These are phyloP conservation scores for Ascochyta rabiei DNA, from an alignment of 2,329 filamentous ascomycete species.

Conservation along the genomic window DNA sequence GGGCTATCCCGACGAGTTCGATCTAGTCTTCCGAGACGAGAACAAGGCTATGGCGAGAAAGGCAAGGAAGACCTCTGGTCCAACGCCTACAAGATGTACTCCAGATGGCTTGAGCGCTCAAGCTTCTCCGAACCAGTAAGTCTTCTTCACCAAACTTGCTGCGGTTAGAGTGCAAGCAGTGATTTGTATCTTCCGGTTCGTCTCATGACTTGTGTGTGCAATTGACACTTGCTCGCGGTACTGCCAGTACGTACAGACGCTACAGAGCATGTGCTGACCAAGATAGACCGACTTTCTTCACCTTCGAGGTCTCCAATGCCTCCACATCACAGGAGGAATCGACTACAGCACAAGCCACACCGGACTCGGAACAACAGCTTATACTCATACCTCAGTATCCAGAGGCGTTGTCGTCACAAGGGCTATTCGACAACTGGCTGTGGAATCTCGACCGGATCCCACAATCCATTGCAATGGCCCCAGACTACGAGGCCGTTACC, in stretches of 20 bases:
- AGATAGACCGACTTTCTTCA: slow-evolving; percentile 1
- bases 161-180: not conserved
- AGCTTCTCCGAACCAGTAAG: slow-evolving; percentile 41
- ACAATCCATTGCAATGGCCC: slow-evolving; percentile 34
- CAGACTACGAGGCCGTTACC: slow-evolving; percentile 47
- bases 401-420: slow-evolving; percentile 16
- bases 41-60: slow-evolving; percentile 70
- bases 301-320: slow-evolving; percentile 4
- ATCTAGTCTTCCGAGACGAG: slow-evolving; percentile 74
- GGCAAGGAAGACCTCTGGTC: slow-evolving; percentile 55
- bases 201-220: not conserved
- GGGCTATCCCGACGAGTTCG: slow-evolving; percentile 66
- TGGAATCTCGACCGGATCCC: slow-evolving; percentile 42
- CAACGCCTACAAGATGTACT: slow-evolving; percentile 24
- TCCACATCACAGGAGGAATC: slow-evolving; percentile 1
- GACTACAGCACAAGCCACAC: slow-evolving; percentile 1
- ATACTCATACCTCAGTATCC: slow-evolving; percentile 25
- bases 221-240: not conserved
- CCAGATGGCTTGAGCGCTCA: slow-evolving; percentile 32
- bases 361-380: slow-evolving; percentile 23
- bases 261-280: not conserved
- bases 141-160: not conserved
- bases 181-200: not conserved
- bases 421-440: slow-evolving; percentile 35
- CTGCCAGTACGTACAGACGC: not conserved